Conservation (phyloP, 2,329 filamentous ascomycete genomes). For the Aspergillus ibericus region DNA sequence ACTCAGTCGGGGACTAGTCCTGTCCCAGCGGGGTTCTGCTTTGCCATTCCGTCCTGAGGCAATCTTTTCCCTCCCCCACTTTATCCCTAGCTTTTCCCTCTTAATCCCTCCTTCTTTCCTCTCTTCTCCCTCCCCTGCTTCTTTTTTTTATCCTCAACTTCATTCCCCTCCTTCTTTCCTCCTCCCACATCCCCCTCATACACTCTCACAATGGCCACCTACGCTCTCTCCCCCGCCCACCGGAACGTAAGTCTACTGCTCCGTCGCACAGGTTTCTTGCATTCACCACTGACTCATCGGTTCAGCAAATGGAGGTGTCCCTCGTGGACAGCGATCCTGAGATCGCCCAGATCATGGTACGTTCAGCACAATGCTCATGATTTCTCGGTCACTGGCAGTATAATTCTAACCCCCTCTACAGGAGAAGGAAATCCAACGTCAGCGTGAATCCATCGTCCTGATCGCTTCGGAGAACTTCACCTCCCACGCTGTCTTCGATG, state of each 20-base stretch:
- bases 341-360: conserved; percentile 94
- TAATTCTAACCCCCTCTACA: conserved; percentile 45
- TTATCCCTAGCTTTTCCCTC: not conserved
- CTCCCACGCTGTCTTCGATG: conserved; percentile 96
- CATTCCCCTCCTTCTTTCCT: conserved; percentile 11
- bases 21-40: not conserved
- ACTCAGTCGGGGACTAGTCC: not conserved
- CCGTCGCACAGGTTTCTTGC: conserved; percentile 9
- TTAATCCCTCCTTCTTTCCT: conserved; percentile 10
- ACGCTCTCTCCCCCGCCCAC: conserved; percentile 67
- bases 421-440: conserved; percentile 92
- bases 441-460: conserved; percentile 97
- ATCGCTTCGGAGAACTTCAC: conserved; percentile 99
- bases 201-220: conserved; percentile 47
- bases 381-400: not conserved
- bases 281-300: conserved; percentile 34
- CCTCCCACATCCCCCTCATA: conserved; percentile 11
- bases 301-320: conserved; percentile 91
- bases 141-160: conserved; percentile 2
- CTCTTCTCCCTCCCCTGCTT: conserved; percentile 4
- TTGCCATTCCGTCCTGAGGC: conserved; percentile 11
- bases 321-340: conserved; percentile 89
- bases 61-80: conserved; percentile 14
- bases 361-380: conserved; percentile 28
- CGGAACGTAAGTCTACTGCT: conserved; percentile 58